Percentiles rank a stretch among this genome's conserved stretches.
These are phyloP conservation scores for Citrus sp. DNA, from an alignment of 345 rosid genomes.

Conservation along the genomic window DNA sequence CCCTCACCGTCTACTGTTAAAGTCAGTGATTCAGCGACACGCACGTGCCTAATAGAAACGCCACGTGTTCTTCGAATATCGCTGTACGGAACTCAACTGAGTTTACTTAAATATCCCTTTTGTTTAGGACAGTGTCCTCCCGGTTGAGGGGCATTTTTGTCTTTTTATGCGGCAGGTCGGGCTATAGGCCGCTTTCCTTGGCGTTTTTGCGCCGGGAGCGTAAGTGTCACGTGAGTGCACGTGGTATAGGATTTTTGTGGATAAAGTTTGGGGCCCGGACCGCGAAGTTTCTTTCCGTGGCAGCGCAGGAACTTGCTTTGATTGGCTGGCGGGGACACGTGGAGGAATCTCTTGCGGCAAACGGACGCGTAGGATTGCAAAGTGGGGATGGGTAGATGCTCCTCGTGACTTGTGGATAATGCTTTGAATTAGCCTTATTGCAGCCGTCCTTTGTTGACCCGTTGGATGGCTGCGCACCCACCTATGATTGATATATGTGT, in stretches of 20 bases:
- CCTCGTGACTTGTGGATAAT: conserved; percentile 26
- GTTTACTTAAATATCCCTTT: conserved; percentile 6
- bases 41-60: conserved; percentile 12
- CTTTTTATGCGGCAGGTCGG: not conserved
- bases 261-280: conserved; percentile 26
- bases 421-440: conserved; percentile 15
- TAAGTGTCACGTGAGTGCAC: conserved; percentile 23
- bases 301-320: conserved; percentile 1
- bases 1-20: not conserved
- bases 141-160: not conserved
- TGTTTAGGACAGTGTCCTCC: fast-evolving
- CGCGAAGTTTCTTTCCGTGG: conserved; percentile 20
- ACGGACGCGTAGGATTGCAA: conserved; percentile 13
- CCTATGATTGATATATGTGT: not conserved
- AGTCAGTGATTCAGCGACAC: conserved; percentile 9
- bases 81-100: not conserved
- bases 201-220: not conserved
- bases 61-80: conserved; percentile 15
- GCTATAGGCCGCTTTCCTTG: not conserved
- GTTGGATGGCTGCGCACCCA: not conserved
- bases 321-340: conserved; percentile 19
- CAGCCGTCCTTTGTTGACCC: conserved; percentile 8
- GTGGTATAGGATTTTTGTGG: conserved; percentile 7
- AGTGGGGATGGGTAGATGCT: conserved; percentile 10
- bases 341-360: not conserved